Percentiles rank a stretch among this genome's conserved stretches.
These are phyloP conservation scores for Solanum lycopersicoides DNA, from an alignment of 257 asterid genomes.

Conservation along the genomic window DNA sequence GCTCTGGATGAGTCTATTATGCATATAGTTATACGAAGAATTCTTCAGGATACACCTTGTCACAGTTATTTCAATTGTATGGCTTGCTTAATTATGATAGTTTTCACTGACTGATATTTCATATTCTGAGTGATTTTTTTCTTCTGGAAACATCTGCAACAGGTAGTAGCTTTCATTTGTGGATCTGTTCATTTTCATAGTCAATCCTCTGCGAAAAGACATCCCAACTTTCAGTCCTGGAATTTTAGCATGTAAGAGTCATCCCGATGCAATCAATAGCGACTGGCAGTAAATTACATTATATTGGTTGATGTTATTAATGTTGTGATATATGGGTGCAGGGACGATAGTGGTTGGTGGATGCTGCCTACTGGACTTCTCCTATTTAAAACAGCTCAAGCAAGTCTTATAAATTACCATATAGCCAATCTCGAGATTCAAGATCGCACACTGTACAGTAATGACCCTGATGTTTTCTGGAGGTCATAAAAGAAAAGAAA, in stretches of 20 bases:
- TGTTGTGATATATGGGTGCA: slow-evolving; percentile 8
- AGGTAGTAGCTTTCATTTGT: slow-evolving; percentile 67
- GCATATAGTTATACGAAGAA: not conserved
- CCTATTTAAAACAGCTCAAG: slow-evolving; percentile 52
- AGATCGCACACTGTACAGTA: slow-evolving; percentile 72
- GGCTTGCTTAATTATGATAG: not conserved
- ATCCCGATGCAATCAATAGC: not conserved
- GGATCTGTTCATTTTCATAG: slow-evolving; percentile 60
- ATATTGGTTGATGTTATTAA: not conserved
- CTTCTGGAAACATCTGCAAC: slow-evolving; percentile 10
- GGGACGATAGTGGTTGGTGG: slow-evolving; percentile 98
- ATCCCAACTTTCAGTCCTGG: slow-evolving; percentile 41
- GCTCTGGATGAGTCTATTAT: not conserved
- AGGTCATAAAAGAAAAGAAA: slow-evolving; percentile 26
- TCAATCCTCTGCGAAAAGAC: slow-evolving; percentile 46
- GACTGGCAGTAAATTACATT: not conserved
- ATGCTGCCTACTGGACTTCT: slow-evolving; percentile 64
- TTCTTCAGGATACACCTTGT: not conserved
- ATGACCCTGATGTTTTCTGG: slow-evolving; percentile 71
- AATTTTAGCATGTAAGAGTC: slow-evolving; percentile 64
- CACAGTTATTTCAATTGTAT: not conserved
- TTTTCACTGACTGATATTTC: not conserved
- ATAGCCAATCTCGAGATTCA: slow-evolving; percentile 91
- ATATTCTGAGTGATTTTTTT: not conserved
- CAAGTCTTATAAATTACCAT: slow-evolving; percentile 66